Conservation (phyloP, 1,284 basidiomycete species). For the Neonothopanus nambi region DNA sequence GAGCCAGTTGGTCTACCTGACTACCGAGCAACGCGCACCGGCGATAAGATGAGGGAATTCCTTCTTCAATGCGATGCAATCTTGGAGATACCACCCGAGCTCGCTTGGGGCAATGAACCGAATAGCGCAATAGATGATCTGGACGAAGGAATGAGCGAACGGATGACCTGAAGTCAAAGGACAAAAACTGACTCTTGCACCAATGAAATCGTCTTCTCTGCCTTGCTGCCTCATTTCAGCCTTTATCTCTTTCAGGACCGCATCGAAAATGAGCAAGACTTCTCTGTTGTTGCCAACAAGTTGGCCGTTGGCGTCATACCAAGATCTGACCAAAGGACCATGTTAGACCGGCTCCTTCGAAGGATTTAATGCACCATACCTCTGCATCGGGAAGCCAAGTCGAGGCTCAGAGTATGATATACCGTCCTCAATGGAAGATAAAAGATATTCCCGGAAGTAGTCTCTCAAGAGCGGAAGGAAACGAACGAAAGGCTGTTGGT, state of each 20-base stretch:
- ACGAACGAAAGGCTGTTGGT: conserved; percentile 47
- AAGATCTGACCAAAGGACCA: too few relatives aligned
- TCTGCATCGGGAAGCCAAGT: conserved; percentile 53
- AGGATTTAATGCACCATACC: too few relatives aligned
- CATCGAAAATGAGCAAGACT: conserved; percentile 59
- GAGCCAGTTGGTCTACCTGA: too few relatives aligned
- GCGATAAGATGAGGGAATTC: conserved; percentile 74
- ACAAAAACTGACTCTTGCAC: conserved; percentile 49
- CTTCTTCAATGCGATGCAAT: conserved; percentile 73
- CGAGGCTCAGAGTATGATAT: conserved; percentile 74
- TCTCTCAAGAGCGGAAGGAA: conserved; percentile 58
- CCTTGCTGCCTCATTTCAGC: conserved; percentile 50
- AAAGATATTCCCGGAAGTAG: conserved; percentile 64
- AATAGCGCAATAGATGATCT: conserved; percentile 76
- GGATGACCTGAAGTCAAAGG: not conserved
- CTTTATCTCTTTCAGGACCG: conserved; percentile 56
- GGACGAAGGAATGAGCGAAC: not conserved
- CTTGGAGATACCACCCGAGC: conserved; percentile 67
- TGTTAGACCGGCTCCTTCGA: too few relatives aligned
- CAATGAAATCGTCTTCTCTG: conserved; percentile 61
- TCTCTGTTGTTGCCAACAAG: conserved; percentile 50
- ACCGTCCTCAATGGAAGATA: conserved; percentile 67
- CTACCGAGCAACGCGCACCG: too few relatives aligned
- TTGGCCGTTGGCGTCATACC: too few relatives aligned
- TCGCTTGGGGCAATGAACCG: conserved; percentile 57